These are phyloP conservation scores for Ramalina intermedia DNA, from an alignment of 495 filamentous ascomycete species.

Conservation along the genomic window DNA sequence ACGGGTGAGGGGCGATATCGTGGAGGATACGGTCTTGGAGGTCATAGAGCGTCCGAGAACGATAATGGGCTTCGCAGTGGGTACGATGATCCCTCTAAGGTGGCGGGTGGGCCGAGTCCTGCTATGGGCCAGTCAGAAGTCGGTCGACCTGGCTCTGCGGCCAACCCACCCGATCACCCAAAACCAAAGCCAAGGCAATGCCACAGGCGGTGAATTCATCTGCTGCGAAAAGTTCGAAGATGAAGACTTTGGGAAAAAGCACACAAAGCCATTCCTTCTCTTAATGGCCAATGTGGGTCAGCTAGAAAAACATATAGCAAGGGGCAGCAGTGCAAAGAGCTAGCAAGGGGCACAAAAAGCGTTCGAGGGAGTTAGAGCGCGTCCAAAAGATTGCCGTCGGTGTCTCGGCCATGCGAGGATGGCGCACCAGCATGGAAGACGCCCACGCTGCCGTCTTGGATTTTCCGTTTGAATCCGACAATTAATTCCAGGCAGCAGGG, in stretches of 20 bases:
- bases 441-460: slow-evolving; percentile 82
- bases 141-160: slow-evolving; percentile 69
- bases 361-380: too few relatives aligned
- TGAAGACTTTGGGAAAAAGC: slow-evolving; percentile 89
- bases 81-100: slow-evolving; percentile 56
- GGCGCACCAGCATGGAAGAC: slow-evolving; percentile 99
- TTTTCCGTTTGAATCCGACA: slow-evolving; percentile 51
- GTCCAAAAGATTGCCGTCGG: slow-evolving; percentile 49
- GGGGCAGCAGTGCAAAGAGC: too few relatives aligned
- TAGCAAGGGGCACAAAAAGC: too few relatives aligned
- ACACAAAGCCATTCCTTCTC: slow-evolving; percentile 86
- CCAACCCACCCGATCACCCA: slow-evolving; percentile 36
- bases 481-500: slow-evolving; percentile 43
- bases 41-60: slow-evolving; percentile 19
- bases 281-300: slow-evolving; percentile 95
- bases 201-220: slow-evolving; percentile 93
- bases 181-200: slow-evolving; percentile 43
- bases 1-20: not conserved
- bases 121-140: slow-evolving; percentile 57
- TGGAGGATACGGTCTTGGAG: slow-evolving; percentile 4
- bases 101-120: slow-evolving; percentile 63
- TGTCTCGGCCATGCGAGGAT: slow-evolving; percentile 97
- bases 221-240: slow-evolving; percentile 97
- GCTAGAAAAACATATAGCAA: too few relatives aligned
- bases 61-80: slow-evolving; percentile 61